Base-by-base conservation (phyloP, 495 filamentous ascomycete species). In the Neurospora sp. region DNA sequence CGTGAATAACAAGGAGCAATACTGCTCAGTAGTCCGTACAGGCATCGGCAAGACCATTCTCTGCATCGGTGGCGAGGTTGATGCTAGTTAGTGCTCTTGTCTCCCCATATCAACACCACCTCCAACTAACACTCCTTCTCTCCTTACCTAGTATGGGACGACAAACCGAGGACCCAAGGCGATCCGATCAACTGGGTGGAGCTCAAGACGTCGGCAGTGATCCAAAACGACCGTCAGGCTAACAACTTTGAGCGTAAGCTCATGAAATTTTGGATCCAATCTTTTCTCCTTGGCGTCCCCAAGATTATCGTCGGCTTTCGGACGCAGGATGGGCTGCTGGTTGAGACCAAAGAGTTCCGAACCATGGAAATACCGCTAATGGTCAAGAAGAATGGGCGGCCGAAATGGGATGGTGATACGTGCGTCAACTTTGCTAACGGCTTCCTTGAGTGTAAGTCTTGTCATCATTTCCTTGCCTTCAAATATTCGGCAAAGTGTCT, bases 251-350 rank as follows among this genome's bases (percentile, higher is more conserved):
- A 99, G 81, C 87, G 92, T 12, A 98, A 98, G 79, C 85, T 98
- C 42, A 85, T 97, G 75, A 96, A 94, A 74, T 97, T 93, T 83
- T 99, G 96, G 96, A 91, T 93, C 20, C 96, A 99, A 76, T 97
- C 93, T 2, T 99, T 97, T 78, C 86, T 99, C 0, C 88, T 99
- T 1, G 95, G 94, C 8, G 94, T 98, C 3, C 93, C 93, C 0
- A 96, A 90, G 78, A 92, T 99, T 71, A 90, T 97, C 23, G 92
- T 98, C 4, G 96, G 96, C 1, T 97, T 95, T 78, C 90, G 96
- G 23, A 89, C 87, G 31, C 87, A 86, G 59, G 79, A 91, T 72
- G 96, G 96, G 6, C 89, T 92, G 66, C 84, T 98, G 42, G 82
- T 84, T 46, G 84, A 86, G 31, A 72, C 95, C 3, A 86, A 94